Evolutionary conservation across 495 filamentous ascomycete species (phyloP).

Genomic region (Aspergillus hancockii): DNA sequence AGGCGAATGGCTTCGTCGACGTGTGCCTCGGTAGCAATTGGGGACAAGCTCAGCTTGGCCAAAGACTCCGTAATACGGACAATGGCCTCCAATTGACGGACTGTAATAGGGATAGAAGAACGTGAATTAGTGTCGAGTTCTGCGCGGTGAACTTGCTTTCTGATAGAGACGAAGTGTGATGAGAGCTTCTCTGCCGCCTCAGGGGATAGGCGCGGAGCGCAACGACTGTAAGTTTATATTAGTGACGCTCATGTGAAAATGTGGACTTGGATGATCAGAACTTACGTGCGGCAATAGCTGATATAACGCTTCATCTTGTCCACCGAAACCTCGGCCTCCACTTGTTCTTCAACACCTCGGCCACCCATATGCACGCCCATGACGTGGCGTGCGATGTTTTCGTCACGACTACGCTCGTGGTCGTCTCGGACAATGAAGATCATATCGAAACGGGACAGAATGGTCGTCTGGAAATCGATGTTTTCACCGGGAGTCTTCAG

Average conservation of each 20-base stretch:
- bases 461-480: slow-evolving; percentile 99
- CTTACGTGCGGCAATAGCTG: slow-evolving; percentile 93
- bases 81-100: slow-evolving; percentile 95
- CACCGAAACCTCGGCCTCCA: slow-evolving; percentile 82
- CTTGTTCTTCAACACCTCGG: slow-evolving; percentile 77
- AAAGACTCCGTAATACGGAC: slow-evolving; percentile 96
- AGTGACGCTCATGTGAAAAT: slow-evolving; percentile 23
- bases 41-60: slow-evolving; percentile 83
- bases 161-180: slow-evolving; percentile 95
- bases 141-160: slow-evolving; percentile 87
- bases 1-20: slow-evolving; percentile 98
- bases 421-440: slow-evolving; percentile 99
- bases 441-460: slow-evolving; percentile 98
- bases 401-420: slow-evolving; percentile 85
- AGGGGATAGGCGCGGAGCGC: slow-evolving; percentile 87
- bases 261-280: slow-evolving; percentile 14
- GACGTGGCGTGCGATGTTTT: slow-evolving; percentile 93
- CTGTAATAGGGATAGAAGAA: slow-evolving; percentile 93
- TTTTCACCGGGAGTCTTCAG: slow-evolving; percentile 97
- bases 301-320: slow-evolving; percentile 99
- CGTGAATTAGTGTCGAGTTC: slow-evolving; percentile 85
- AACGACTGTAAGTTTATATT: slow-evolving; percentile 60
- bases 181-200: slow-evolving; percentile 96
- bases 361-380: slow-evolving; percentile 98
- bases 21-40: slow-evolving; percentile 84